Base-by-base conservation (phyloP, 495 filamentous ascomycete species). In the Aspergillus leporis region DNA sequence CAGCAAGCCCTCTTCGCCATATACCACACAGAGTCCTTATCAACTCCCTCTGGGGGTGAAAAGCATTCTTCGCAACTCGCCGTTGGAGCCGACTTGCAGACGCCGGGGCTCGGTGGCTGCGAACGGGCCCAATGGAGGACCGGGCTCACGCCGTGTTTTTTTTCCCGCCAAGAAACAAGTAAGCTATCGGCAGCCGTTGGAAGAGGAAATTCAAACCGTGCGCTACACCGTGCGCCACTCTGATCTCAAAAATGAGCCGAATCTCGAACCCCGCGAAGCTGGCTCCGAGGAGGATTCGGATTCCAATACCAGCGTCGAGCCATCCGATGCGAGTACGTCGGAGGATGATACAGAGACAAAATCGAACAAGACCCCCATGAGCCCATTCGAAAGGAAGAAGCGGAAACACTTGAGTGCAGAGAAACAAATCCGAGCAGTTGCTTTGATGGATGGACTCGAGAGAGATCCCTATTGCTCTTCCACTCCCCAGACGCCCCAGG, bases 51-150 rank as follows among this genome's bases (percentile, higher is more conserved):
- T 85, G 18, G 81, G 81, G 7, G 78, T 90, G 7, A 85, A 83
- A 60, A 89, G 87, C 70, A 92, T 92, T 69, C 78, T 92, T 31
- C 86, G 88, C 67, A 92, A 92, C 76, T 90, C 88, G 9, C 88
- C 88, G 2, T 61, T 80, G 23, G 60, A 84, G 73, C 34, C 67
- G 13, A 54, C 66, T 40, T 61, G 73, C 23, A 68, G 71, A 34
- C 71, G 70, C 30, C 69, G 73, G 21, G 67, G 70, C 10, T 76
- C 76, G 47, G 70, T 78, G 43, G 72, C 79, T 23, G 65, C 77
- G 36, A 69, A 61, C 60, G 64, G 66, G 45, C 62, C 65, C 48
- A 72, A 67, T 48, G 71, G 67, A 45, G 64, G 65, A 47, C 52
- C 73, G 61, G 66, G 66, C 55, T 52, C 67, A 23, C 74, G 76